Evolutionary conservation across 2,329 filamentous ascomycete genomes (phyloP), one percentile per base, ranked within the genome.

Genomic region (Tolypocladium tundrense): DNA sequence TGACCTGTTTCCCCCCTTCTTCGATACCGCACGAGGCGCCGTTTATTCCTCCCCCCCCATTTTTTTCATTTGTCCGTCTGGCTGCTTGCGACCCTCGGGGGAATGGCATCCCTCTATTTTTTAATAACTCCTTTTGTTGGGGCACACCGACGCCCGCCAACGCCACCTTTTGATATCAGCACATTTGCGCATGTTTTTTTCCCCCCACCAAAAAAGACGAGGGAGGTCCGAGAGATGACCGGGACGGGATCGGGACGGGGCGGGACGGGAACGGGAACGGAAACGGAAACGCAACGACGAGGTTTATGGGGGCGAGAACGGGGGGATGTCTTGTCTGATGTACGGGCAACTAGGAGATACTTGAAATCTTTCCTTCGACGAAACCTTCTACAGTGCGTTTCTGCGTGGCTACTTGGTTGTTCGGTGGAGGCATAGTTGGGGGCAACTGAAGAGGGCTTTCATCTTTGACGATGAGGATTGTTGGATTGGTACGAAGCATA

Each of bases 321-420:
- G 14, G 24, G 24, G 52, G 45, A 48, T 54, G 37, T 52, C 50
- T 56, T 56, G 42, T 53, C 41, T 53, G 54, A 56, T 54, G 54
- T 54, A 56, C 21, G 16, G 54, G 24, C 55, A 48, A 27, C 40
- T 27, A 43, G 31, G 48, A 51, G 48, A 51, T 51, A 51, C 19
- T 21, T 51, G 9, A 37, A 51, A 33, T 27, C 31, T 51, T 51
- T 35, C 48, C 14, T 19, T n/a, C 21, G 4, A 35, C 31, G 35
- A n/a, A 3, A 8, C 9, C 31, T 37, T 35, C 19, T 51, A 13
- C 19, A 5, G 3, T 33, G 27, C 31, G 16, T 51, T 35, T 35
- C 14, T 16, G 19, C 9, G 31, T 42, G 41, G 31, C 19, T 37
- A 31, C 48, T 7, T 35, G 31, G 33, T n/a, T 35, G 4, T 7